A percentile compares a stretch with the other conserved stretches of the same genome.
phyloP scores from a whole-genome alignment of 768 basidiomycete species.

The Boletus rubescentipes region DNA sequence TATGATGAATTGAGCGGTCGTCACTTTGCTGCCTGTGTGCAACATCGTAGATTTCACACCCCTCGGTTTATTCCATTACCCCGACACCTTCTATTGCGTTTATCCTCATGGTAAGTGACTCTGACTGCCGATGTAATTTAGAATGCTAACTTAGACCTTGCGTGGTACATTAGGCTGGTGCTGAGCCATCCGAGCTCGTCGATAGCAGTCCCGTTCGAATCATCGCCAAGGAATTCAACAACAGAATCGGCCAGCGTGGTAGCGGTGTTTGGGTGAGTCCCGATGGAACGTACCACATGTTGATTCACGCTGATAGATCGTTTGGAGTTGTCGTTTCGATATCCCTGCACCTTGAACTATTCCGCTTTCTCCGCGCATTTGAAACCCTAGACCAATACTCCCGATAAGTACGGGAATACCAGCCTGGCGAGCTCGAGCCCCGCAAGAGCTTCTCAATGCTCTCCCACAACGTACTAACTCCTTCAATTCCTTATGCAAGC shows the following conservation, averaged over 20 bases:
- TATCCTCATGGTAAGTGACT: constrained; percentile 21
- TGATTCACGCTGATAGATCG: neutral
- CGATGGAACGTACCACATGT: neutral
- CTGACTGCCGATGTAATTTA: neutral
- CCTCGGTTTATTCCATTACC: neutral
- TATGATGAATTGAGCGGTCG: too few relatives aligned
- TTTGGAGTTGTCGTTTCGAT: neutral
- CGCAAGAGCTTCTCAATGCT: constrained; percentile 5
- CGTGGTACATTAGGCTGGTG: constrained; percentile 22
- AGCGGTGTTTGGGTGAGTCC: constrained; percentile 38
- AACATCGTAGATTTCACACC: neutral
- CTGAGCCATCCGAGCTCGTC: constrained; percentile 32
- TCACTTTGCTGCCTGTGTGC: neutral
- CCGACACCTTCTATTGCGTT: constrained; percentile 13
- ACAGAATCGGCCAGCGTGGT: constrained; percentile 39
- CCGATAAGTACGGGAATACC: constrained; percentile 37
- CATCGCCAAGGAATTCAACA: constrained; percentile 44
- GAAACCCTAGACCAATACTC: constrained; percentile 32
- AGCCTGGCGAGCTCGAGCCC: constrained; percentile 20
- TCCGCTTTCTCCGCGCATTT: constrained; percentile 40
- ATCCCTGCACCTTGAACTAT: constrained; percentile 44
- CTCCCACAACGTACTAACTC: constrained; percentile 17
- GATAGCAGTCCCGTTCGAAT: constrained; percentile 49
- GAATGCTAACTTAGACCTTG: neutral
- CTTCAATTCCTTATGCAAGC: constrained; percentile 29